Evolutionary conservation across 1,284 basidiomycete species (phyloP).

Genomic region (Erythrobasidium hasegawianum): DNA sequence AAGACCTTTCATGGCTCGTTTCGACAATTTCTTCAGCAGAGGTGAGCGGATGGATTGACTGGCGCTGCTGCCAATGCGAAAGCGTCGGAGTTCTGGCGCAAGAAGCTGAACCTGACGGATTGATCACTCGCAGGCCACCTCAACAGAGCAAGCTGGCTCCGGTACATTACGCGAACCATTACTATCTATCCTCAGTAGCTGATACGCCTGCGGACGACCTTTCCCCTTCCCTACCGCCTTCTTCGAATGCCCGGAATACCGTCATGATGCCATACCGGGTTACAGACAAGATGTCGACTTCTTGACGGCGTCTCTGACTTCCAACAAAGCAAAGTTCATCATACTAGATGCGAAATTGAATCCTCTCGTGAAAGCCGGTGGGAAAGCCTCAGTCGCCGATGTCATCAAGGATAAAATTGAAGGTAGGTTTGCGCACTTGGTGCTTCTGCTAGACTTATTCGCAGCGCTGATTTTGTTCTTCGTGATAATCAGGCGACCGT

Average conservation of each 20-base stretch:
- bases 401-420: slow-evolving; percentile 21
- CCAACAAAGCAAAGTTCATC: slow-evolving; percentile 46
- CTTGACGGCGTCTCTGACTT: slow-evolving; percentile 47
- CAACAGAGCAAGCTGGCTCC: slow-evolving; percentile 5
- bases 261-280: too few species aligned
- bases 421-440: slow-evolving; percentile 7
- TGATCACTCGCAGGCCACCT: neutral
- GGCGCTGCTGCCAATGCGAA: too few species aligned
- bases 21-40: slow-evolving; percentile 31
- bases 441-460: neutral
- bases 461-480: neutral
- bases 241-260: too few species aligned
- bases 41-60: neutral
- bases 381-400: slow-evolving; percentile 19
- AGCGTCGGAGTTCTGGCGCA: neutral
- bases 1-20: slow-evolving; percentile 24
- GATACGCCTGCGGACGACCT: too few species aligned
- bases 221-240: too few species aligned
- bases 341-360: slow-evolving; percentile 45
- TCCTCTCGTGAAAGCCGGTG: slow-evolving; percentile 44
- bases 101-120: neutral
- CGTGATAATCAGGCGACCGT: neutral
- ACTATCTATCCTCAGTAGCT: too few species aligned
- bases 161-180: neutral
- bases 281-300: slow-evolving; percentile 45